A percentile compares a stretch with the other conserved stretches of the same genome.
Evolutionary conservation across 192 early-diverging fungal species (phyloP).

Genomic region (Backusella circina): DNA sequence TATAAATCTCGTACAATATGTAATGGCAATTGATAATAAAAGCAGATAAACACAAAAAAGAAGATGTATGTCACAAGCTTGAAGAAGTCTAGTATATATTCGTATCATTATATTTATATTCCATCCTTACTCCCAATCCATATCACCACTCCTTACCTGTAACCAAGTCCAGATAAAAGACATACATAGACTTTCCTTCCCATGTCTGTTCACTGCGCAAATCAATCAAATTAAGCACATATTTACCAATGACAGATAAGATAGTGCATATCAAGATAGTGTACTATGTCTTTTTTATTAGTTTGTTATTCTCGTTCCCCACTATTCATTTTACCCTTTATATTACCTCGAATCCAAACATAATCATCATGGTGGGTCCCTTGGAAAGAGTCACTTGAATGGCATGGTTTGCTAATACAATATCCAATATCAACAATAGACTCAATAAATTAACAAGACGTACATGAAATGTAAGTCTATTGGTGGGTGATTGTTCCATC

Average conservation of each 20-base stretch:
- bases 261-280: conserved; percentile 81
- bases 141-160: conserved; percentile 46
- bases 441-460: conserved; percentile 65
- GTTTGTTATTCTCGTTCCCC: background rate
- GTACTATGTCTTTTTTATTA: conserved; percentile 51
- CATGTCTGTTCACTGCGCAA: conserved; percentile 75
- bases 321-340: background rate
- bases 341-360: conserved; percentile 96
- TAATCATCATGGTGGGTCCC: conserved; percentile 91
- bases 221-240: conserved; percentile 85
- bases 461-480: conserved; percentile 64
- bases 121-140: background rate
- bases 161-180: conserved; percentile 89
- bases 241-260: conserved; percentile 75
- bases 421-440: conserved; percentile 67
- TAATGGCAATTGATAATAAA: conserved; percentile 84
- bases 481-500: conserved; percentile 80
- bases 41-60: conserved; percentile 85
- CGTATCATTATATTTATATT: background rate
- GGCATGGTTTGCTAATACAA: conserved; percentile 71
- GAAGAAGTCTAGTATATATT: conserved; percentile 63
- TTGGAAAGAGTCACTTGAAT: conserved; percentile 55
- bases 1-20: conserved; percentile 98
- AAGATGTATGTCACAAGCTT: conserved; percentile 84
- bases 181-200: conserved; percentile 91